Evolutionary conservation across 1,139 yeast genomes (phyloP), one percentile per base, ranked within the genome.

Genomic region (Diutina neorugosa): DNA sequence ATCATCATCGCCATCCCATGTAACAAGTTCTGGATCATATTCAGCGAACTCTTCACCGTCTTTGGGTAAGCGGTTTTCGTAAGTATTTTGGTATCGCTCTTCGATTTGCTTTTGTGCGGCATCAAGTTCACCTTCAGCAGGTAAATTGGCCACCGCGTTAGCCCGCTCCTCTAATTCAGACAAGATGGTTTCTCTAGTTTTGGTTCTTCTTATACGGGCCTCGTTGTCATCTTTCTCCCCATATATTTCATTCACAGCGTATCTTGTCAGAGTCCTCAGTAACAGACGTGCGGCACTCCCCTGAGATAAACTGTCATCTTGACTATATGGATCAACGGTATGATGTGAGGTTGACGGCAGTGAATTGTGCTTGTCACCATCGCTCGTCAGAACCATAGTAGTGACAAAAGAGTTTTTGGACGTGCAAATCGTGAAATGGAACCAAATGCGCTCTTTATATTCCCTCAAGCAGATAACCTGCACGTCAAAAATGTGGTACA

Each of bases 1-100:
- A 60, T 83, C 88, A 55, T 79, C 75, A 2, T 70, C 73, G 3
- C 82, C 81, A 46, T 81, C 84, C 86, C 86, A 82, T 1, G 85
- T 76, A 4, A 82, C 81, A 48, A 82, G 65, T 60, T 82, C 86
- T 0, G 85, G 86, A 59, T 82, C 87, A 6, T 78, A 61, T 2
- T 68, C 68, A 25, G 66, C 62, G 58, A 76, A 80, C 57, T 78
- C 84, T 12, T 68, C 69, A 19, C 84, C 77, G 55, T 72, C 69
- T 52, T 64, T 63, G 1, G 80, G 80, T 0, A 76, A 69, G 0
- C 73, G 59, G 20, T 67, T 61, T 54, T 70, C 75, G 2, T 72
- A 70, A 0, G 69, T 59, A 23, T 60, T 61, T 46, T 65, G 63
- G 53, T 69, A 67, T 7, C 58, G 19, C 11, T 40, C 27, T 12